These are phyloP conservation scores for Mixia osmundae DNA, from an alignment of 1,284 basidiomycete genomes.

Conservation along the genomic window DNA sequence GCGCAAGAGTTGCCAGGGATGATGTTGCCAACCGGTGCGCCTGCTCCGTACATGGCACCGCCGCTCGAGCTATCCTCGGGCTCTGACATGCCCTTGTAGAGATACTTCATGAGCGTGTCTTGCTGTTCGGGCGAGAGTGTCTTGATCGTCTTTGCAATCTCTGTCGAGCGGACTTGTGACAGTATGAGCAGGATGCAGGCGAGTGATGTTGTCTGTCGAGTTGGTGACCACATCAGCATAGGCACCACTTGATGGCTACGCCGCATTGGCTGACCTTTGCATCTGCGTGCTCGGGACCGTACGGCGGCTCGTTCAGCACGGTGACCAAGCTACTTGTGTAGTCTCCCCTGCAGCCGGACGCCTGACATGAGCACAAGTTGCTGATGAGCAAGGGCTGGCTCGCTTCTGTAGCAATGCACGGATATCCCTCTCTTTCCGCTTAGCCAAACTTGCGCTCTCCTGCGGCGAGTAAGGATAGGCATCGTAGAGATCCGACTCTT, in stretches of 20 bases:
- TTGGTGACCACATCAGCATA: background rate
- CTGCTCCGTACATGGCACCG: slow-evolving; percentile 67
- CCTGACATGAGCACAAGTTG: slow-evolving; percentile 32
- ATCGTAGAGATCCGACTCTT: slow-evolving; percentile 6
- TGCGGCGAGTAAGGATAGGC: background rate
- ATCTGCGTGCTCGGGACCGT: slow-evolving; percentile 58
- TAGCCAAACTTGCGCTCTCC: background rate
- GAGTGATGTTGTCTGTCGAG: slow-evolving; percentile 42
- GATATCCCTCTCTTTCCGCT: background rate
- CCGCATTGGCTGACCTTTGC: slow-evolving; percentile 43
- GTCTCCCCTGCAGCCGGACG: slow-evolving; percentile 46
- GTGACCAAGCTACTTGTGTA: slow-evolving; percentile 41
- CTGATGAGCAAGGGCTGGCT: background rate
- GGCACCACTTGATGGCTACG: background rate
- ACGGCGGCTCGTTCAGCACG: slow-evolving; percentile 54
- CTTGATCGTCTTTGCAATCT: slow-evolving; percentile 57
- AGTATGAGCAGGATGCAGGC: slow-evolving; percentile 72
- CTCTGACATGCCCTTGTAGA: slow-evolving; percentile 87
- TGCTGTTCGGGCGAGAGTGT: slow-evolving; percentile 52
- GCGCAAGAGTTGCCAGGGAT: slow-evolving; percentile 6
- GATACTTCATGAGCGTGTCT: slow-evolving; percentile 89
- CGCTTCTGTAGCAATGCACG: background rate
- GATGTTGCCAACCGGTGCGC: too few relatives aligned
- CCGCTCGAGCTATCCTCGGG: slow-evolving; percentile 40
- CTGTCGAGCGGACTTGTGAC: slow-evolving; percentile 77